These are phyloP conservation scores for Coemansia sp. DNA, from an alignment of 192 early-diverging fungal genomes.

Conservation along the genomic window DNA sequence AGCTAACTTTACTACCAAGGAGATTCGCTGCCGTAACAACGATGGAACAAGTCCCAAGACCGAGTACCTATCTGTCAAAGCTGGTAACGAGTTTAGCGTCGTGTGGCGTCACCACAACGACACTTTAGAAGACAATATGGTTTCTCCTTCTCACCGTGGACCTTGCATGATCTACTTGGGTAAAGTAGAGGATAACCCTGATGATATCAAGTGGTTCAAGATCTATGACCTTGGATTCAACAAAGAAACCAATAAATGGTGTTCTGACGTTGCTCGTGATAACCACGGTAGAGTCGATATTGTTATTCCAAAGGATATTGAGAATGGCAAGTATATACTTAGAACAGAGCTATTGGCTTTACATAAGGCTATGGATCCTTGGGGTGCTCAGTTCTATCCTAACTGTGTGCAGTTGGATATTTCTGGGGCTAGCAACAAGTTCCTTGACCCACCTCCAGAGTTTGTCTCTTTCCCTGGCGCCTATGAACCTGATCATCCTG, in stretches of 20 bases:
- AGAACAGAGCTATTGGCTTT: slow-evolving; percentile 26
- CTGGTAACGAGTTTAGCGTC: slow-evolving; percentile 13
- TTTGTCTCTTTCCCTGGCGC: slow-evolving; percentile 20
- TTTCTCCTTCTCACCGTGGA: slow-evolving; percentile 25
- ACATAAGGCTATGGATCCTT: slow-evolving; percentile 10
- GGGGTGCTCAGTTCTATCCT: slow-evolving; percentile 31
- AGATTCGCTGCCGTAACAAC: not conserved
- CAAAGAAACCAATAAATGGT: slow-evolving; percentile 14
- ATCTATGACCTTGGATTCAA: slow-evolving; percentile 19
- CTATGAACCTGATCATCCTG: slow-evolving; percentile 16
- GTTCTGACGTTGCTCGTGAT: slow-evolving; percentile 15
- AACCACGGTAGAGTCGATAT: slow-evolving; percentile 17
- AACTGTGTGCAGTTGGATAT: slow-evolving; percentile 27
- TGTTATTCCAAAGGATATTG: slow-evolving; percentile 21
- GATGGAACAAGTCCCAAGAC: not conserved
- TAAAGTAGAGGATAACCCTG: slow-evolving; percentile 3
- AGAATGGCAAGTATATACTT: slow-evolving; percentile 26
- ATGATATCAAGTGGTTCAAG: slow-evolving; percentile 27
- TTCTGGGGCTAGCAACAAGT: not conserved
- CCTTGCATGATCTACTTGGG: slow-evolving; percentile 29
- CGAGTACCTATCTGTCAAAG: not conserved
- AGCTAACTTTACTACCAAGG: not conserved
- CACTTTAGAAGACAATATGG: slow-evolving; percentile 25
- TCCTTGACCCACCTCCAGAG: slow-evolving; percentile 6
- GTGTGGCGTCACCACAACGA: slow-evolving; percentile 39